A percentile compares a stretch with the other conserved stretches of the same genome.
These are phyloP conservation scores for Cytospora mali DNA, from an alignment of 2,329 filamentous ascomycete genomes.

Conservation along the genomic window DNA sequence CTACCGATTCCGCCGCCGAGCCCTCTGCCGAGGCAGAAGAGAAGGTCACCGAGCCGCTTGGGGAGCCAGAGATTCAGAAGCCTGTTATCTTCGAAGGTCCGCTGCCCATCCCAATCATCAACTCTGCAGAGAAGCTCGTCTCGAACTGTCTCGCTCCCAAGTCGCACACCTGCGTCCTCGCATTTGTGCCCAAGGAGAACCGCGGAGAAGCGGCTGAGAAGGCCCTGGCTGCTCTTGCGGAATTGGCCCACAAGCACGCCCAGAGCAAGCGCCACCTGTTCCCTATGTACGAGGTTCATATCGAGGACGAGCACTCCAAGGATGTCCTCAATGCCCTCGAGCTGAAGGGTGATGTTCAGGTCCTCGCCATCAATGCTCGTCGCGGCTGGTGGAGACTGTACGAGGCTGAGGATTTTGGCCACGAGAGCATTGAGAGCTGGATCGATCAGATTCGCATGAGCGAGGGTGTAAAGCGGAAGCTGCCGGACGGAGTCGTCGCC, in stretches of 20 bases:
- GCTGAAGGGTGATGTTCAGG: conserved; percentile 62
- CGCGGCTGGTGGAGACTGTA: conserved; percentile 85
- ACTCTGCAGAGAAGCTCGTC: conserved; percentile 64
- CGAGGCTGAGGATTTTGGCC: conserved; percentile 57
- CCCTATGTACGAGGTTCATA: conserved; percentile 78
- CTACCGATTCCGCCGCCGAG: conserved; percentile 46
- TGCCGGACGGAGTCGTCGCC: conserved; percentile 62
- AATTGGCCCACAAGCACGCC: conserved; percentile 76
- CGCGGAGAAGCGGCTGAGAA: conserved; percentile 53
- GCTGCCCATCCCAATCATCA: conserved; percentile 68
- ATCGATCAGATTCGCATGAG: conserved; percentile 90
- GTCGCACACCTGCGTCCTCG: conserved; percentile 81
- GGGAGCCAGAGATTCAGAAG: conserved; percentile 51
- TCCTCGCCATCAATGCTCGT: conserved; percentile 84
- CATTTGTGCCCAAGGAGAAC: conserved; percentile 62
- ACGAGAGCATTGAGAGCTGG: conserved; percentile 75
- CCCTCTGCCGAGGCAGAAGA: conserved; percentile 37
- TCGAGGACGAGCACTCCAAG: conserved; percentile 58
- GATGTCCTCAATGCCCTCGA: conserved; percentile 63
- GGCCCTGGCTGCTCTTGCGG: conserved; percentile 65
- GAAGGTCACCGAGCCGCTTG: conserved; percentile 43
- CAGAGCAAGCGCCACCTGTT: conserved; percentile 70
- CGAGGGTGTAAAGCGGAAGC: conserved; percentile 77
- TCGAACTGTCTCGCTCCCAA: conserved; percentile 74
- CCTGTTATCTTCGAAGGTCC: conserved; percentile 54